Percentiles rank a stretch among this genome's conserved stretches.
Evolutionary conservation across 2,329 filamentous ascomycete genomes (phyloP).

Genomic region (Emericellopsis atlantica): DNA sequence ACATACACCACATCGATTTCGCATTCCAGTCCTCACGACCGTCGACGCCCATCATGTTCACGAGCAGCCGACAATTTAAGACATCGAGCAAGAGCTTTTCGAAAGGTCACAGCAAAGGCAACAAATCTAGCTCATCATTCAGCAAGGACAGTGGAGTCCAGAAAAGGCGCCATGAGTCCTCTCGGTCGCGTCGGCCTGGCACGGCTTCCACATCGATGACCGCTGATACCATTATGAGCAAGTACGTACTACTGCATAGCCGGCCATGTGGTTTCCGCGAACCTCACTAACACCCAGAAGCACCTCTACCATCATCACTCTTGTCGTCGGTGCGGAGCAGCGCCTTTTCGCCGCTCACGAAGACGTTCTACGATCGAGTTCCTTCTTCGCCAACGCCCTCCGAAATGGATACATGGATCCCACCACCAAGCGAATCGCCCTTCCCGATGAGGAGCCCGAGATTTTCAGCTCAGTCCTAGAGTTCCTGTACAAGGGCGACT

Average conservation of each 20-base stretch:
- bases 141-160: constrained; percentile 40
- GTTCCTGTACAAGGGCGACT: constrained; percentile 89
- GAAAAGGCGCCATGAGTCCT: constrained; percentile 40
- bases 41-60: constrained; percentile 26
- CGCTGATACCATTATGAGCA: constrained; percentile 26
- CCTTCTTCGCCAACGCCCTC: constrained; percentile 51
- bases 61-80: constrained; percentile 27
- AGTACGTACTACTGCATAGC: constrained; percentile 20
- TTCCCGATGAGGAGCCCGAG: constrained; percentile 79
- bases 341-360: constrained; percentile 88
- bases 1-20: constrained; percentile 4
- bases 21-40: constrained; percentile 1
- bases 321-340: constrained; percentile 69
- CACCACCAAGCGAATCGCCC: constrained; percentile 54
- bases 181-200: constrained; percentile 30
- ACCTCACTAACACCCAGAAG: not conserved
- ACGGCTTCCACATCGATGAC: constrained; percentile 27
- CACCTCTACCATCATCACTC: constrained; percentile 62
- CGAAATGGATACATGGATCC: constrained; percentile 20
- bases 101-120: constrained; percentile 29
- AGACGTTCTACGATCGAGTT: constrained; percentile 65
- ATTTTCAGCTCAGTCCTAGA: constrained; percentile 85
- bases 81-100: constrained; percentile 37
- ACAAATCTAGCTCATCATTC: constrained; percentile 40
- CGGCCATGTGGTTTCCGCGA: not conserved